Evolutionary conservation across 163 green algal species (phyloP), one percentile per base, ranked within the genome.

Genomic region (Volvox carteri): DNA sequence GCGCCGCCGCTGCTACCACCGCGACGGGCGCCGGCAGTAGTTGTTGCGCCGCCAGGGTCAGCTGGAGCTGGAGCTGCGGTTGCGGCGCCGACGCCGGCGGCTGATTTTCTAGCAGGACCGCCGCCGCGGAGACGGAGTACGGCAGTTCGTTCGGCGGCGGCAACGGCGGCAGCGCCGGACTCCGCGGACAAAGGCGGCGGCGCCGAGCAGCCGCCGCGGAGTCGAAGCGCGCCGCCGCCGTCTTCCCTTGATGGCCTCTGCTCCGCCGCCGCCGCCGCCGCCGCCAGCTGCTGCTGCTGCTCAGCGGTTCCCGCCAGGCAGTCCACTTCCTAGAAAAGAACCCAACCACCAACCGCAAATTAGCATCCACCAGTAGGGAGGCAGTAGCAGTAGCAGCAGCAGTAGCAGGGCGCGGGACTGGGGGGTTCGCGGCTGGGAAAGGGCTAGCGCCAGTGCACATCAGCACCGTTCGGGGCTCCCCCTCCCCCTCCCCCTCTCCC

Each of bases 81-180:
- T n/a, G n/a, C n/a, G n/a, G n/a, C n/a, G 18, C 35, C n/a, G 67
- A 19, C 67, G 12, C 9, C 37, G 3, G 67, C 67, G 37, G 35
- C 37, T 4, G 35, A 2, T 21, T n/a, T 39, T 33, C 65, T 70
- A 3, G 9, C 33, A 39, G 46, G 48, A 8, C n/a, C 77, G 16
- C 77, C 78, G 1, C 78, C 60, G 11, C 78, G 58, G 4, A 86
- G 42, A 23, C 60, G 78, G 19, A 86, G 60, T 46, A 86, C 78
- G 23, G 56, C 30, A 33, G 9, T 42, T 9, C 1, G 21, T 52
- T 30, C 33, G 14, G 19, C 33, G 25, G 54, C 19, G 65, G 77
- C 18, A 37, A 4, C 23, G 7, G 56, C 39, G 44, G 39, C 25
- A 58, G 78, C 56, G 44, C 18, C 54, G 14, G 19, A 7, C 39